These are phyloP conservation scores for Trypanosoma theileri DNA, from an alignment of 208 protist species.

Conservation along the genomic window DNA sequence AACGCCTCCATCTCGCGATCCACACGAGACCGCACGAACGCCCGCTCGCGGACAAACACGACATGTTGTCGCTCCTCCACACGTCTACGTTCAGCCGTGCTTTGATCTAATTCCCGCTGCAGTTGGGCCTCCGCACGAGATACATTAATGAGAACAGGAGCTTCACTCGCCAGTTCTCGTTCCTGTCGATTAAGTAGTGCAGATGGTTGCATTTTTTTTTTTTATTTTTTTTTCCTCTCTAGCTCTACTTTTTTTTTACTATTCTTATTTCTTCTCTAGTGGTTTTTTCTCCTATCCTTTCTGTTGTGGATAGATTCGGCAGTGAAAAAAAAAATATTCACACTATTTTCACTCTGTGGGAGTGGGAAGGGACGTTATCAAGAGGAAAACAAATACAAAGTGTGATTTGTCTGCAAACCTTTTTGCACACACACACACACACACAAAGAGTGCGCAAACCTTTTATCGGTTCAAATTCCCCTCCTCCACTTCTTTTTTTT, in stretches of 20 bases:
- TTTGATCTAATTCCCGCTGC: constrained; percentile 32
- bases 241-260: neutral
- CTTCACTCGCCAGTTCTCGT: constrained; percentile 34
- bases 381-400: too few relatives aligned
- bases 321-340: too few relatives aligned
- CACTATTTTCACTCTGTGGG: too few relatives aligned
- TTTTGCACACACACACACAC: too few relatives aligned
- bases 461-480: too few relatives aligned
- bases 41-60: constrained; percentile 14
- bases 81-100: neutral
- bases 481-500: too few relatives aligned
- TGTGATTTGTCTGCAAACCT: too few relatives aligned
- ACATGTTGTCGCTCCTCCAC: neutral
- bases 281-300: too few relatives aligned
- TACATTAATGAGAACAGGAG: constrained; percentile 44
- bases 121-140: constrained; percentile 32
- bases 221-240: neutral
- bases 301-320: too few relatives aligned
- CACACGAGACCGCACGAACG: constrained; percentile 5
- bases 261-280: neutral
- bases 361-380: too few relatives aligned
- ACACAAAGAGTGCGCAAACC: too few relatives aligned
- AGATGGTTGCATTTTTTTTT: constrained; percentile 7
- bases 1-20: constrained; percentile 16
- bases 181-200: constrained; percentile 25